These are phyloP conservation scores for Pseudonitzschia delicatissima DNA, from an alignment of 108 stramenopile species.

Conservation along the genomic window DNA sequence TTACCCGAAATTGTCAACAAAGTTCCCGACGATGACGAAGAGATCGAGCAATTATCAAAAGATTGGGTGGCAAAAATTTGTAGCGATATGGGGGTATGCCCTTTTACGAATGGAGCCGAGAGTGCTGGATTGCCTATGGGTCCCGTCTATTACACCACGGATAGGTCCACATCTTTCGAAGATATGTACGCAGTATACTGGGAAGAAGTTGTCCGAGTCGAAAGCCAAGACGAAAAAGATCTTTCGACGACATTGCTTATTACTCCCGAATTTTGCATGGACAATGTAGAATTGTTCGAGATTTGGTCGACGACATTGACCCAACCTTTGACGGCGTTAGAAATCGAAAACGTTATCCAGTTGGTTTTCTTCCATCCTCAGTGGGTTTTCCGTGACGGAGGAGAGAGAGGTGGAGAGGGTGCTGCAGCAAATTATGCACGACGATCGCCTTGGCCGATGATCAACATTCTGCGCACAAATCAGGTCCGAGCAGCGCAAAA, in stretches of 20 bases:
- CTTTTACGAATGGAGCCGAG: slow-evolving; percentile 82
- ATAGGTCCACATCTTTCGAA: slow-evolving; percentile 72
- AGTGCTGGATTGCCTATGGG: slow-evolving; percentile 89
- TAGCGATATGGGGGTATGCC: slow-evolving; percentile 92
- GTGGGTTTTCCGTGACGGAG: slow-evolving; percentile 93
- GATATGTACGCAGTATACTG: slow-evolving; percentile 90
- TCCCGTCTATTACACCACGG: slow-evolving; percentile 79
- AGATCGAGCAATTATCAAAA: slow-evolving; percentile 55
- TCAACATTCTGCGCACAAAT: slow-evolving; percentile 92
- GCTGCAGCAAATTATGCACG: slow-evolving; percentile 92
- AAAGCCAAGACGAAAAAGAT: slow-evolving; percentile 56
- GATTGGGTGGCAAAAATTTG: slow-evolving; percentile 82
- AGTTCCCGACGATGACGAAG: slow-evolving; percentile 67
- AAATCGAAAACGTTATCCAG: slow-evolving; percentile 80
- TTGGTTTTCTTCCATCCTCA: slow-evolving; percentile 97
- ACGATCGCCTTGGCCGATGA: slow-evolving; percentile 95
- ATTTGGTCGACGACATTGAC: slow-evolving; percentile 86
- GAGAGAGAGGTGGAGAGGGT: slow-evolving; percentile 69
- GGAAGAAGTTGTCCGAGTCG: slow-evolving; percentile 82
- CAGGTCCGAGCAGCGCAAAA: slow-evolving; percentile 92
- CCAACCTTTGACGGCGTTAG: slow-evolving; percentile 78
- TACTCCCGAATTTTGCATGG: slow-evolving; percentile 83
- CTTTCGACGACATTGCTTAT: slow-evolving; percentile 87
- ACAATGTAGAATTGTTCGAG: slow-evolving; percentile 90
- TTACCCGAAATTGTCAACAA: slow-evolving; percentile 59